These are phyloP conservation scores for Podaxis sp. DNA, from an alignment of 768 basidiomycete genomes.

Conservation along the genomic window DNA sequence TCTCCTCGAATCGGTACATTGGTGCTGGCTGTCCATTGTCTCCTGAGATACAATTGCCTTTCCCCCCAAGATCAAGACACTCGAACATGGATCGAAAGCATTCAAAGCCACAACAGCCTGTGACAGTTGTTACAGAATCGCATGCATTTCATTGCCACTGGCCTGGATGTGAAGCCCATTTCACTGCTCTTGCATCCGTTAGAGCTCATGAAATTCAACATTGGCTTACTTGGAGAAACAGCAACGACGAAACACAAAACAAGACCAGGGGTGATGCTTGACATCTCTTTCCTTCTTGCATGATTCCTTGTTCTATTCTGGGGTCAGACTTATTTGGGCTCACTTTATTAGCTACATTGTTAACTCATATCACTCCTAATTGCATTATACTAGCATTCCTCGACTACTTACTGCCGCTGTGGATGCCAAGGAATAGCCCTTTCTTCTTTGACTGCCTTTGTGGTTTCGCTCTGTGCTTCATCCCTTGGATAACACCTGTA, in stretches of 20 bases:
- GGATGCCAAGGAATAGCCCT: slow-evolving; percentile 34
- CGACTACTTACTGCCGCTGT: background rate
- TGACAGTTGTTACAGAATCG: background rate
- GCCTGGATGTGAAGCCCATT: background rate
- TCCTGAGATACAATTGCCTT: background rate
- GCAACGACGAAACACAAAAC: background rate
- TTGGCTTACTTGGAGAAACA: background rate
- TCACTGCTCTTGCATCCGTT: background rate
- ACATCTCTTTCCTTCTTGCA: background rate
- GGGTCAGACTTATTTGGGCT: background rate
- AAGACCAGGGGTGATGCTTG: background rate
- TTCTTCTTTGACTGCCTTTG: slow-evolving; percentile 49
- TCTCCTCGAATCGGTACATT: background rate
- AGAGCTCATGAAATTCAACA: background rate
- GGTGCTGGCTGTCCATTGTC: background rate
- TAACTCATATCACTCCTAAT: too few relatives aligned
- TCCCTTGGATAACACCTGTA: slow-evolving; percentile 57
- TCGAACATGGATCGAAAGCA: background rate
- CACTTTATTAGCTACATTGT: too few relatives aligned
- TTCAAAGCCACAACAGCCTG: background rate
- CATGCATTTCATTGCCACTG: background rate
- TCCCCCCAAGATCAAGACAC: background rate
- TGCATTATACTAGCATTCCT: too few relatives aligned
- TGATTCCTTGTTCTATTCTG: background rate
- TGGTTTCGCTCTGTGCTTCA: slow-evolving; percentile 53